Base-by-base conservation (phyloP, 225 moss, liverwort and hornwort genomes). In the Polytrichum formosum region DNA sequence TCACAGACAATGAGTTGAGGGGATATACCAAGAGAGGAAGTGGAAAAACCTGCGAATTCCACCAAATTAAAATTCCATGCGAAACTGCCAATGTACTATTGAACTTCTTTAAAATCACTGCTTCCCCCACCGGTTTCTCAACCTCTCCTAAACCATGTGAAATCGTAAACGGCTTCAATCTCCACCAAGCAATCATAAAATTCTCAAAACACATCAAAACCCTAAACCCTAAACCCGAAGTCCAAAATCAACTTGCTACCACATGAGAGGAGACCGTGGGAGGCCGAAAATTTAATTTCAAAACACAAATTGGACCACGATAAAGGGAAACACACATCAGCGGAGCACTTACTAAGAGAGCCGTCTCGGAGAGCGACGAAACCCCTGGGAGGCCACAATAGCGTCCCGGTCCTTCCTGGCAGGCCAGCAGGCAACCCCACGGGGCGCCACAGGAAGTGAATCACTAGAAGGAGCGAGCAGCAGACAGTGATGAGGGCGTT, bases 331-430 rank as follows among this genome's bases (percentile, higher is more conserved):
- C 46, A 1, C 46, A 16, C 13, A 46, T 46, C 16, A 46, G 26
- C 54, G 63, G 55, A 46, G 56, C 55, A 80, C 84, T 19, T 65
- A 83, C 83, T 71, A 61, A 66, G 74, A 65, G 76, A 56, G 67
- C 76, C 83, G 64, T 74, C 77, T 30, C 5, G 72, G 28, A 83
- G 79, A 23, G 66, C 68, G 25, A 71, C 79, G 54, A 54, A 66
- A 37, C 64, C 37, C 19, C 30, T 65, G 7, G 26, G 65, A 25
- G 65, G 19, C 20, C 22, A 26, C 28, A 29, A 30, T 7, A 25
- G 65, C 19, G 28, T 27, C 26, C 26, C 28, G 16, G 65, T 65
- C 28, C 10, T 1, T 8, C 26, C 9, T 9, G 19, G 54, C 18
- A 23, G 23, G 23, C n/a, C 67, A 5, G 6, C n/a, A 53, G 19